Conservation (phyloP, 139 green algal species). For the Pedinophyceae sp. region DNA sequence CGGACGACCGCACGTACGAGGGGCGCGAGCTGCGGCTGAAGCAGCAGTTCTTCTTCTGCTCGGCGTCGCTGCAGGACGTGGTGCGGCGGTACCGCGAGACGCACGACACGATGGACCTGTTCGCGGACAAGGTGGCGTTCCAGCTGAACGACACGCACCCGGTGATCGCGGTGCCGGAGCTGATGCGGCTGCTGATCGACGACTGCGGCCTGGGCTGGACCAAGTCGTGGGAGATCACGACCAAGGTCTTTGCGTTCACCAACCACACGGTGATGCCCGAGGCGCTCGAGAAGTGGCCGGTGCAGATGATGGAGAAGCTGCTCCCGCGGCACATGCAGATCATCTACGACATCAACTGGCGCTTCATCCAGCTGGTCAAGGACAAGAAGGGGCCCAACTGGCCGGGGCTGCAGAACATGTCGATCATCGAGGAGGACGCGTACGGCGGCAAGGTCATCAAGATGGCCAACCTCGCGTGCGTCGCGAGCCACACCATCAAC, state of each 20-base stretch:
- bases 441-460: slow-evolving; percentile 57
- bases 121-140: slow-evolving; percentile 80
- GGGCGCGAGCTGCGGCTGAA: slow-evolving; percentile 96
- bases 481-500: slow-evolving; percentile 75
- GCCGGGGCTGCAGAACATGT: slow-evolving; percentile 68
- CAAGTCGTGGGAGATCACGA: slow-evolving; percentile 70
- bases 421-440: slow-evolving; percentile 83
- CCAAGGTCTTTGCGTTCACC: slow-evolving; percentile 85
- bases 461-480: slow-evolving; percentile 90
- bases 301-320: slow-evolving; percentile 83
- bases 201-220: slow-evolving; percentile 85
- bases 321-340: slow-evolving; percentile 98
- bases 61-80: slow-evolving; percentile 84
- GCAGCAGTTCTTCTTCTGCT: slow-evolving; percentile 99
- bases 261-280: slow-evolving; percentile 99
- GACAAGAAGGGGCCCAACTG: slow-evolving; percentile 67
- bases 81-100: slow-evolving; percentile 60
- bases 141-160: slow-evolving; percentile 98
- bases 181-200: slow-evolving; percentile 97
- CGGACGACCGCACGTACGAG: slow-evolving; percentile 89
- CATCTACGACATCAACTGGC: slow-evolving; percentile 98
- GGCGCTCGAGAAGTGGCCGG: slow-evolving; percentile 90
- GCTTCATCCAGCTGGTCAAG: slow-evolving; percentile 70
- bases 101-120: slow-evolving; percentile 44
- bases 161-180: slow-evolving; percentile 83